Conservation (phyloP, 129 eudicot genomes). For the Centaurea solstitialis region DNA sequence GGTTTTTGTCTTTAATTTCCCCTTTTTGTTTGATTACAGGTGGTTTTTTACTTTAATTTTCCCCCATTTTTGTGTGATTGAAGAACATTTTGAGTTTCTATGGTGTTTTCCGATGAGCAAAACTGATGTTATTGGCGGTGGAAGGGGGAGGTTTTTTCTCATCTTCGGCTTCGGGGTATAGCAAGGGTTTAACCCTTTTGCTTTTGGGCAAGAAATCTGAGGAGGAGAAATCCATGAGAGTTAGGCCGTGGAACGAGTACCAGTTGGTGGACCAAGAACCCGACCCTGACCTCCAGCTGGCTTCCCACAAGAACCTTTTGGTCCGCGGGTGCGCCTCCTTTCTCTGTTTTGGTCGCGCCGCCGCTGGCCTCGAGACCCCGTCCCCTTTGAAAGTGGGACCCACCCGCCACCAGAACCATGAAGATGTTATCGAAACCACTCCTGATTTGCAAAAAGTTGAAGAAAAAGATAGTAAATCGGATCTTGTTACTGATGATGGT, state of each 20-base stretch:
- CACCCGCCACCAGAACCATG: conserved; percentile 43
- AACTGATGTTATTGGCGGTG: conserved; percentile 83
- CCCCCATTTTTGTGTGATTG: neutral
- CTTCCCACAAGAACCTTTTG: conserved; percentile 54
- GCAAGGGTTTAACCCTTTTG: conserved; percentile 78
- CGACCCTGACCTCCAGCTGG: conserved; percentile 73
- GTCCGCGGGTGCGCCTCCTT: conserved; percentile 79
- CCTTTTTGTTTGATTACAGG: conserved; percentile 13
- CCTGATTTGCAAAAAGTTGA: conserved; percentile 28
- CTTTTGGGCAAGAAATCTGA: conserved; percentile 65
- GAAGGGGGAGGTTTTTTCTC: conserved; percentile 92
- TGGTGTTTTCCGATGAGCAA: conserved; percentile 58
- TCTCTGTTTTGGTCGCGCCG: conserved; percentile 76
- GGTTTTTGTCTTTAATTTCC: neutral
- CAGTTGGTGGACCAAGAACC: conserved; percentile 45
- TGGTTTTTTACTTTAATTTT: conserved; percentile 3
- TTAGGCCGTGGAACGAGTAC: conserved; percentile 51
- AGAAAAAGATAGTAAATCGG: conserved; percentile 30
- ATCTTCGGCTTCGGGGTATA: conserved; percentile 78
- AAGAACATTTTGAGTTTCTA: neutral
- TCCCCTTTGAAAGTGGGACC: conserved; percentile 75
- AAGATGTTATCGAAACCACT: conserved; percentile 29
- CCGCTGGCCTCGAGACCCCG: conserved; percentile 69
- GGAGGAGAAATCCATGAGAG: conserved; percentile 82
- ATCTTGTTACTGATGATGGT: conserved; percentile 16